Evolutionary conservation across 2,329 filamentous ascomycete genomes (phyloP), one percentile per base, ranked within the genome.

Genomic region (Ascochyta koolunga): DNA sequence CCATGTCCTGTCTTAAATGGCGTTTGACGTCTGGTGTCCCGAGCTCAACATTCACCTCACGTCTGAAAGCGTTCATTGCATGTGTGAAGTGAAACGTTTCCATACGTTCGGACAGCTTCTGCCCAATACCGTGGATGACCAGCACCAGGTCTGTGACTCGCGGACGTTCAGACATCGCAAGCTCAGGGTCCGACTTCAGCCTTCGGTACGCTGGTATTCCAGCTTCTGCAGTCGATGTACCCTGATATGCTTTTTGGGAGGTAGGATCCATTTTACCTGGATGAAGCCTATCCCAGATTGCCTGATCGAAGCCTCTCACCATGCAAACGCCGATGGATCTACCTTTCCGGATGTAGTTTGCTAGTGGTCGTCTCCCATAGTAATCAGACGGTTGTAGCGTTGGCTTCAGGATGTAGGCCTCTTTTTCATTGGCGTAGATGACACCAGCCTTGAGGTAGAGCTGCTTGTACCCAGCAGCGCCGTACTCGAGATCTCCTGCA

Each of bases 51-150:
- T 96, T 96, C 51, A 98, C 84, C 18, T 91, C 87, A 54, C 93
- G 84, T 11, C 95, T 86, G 64, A 99, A 95, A 0, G 88, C 85
- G 68, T 96, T 98, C 71, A 98, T 93, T 5, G 92, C 90, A 72
- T 98, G 93, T 0, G 95, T 99, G 67, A 99, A 99, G 73, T 98
- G 91, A 66, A 93, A 99, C 65, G 91, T 96, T 74, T 98, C 93
- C 56, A 98, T 91, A 11, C 93, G 83, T 71, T 99, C 92, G 0
- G 93, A 96, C 43, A 98, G 83, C 72, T 99, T 98, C 73, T 99
- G 95, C 0, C 95, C 95, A 60, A 99, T 98, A 2, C 95, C 95
- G 68, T 99, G 95, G 37, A 95, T 90, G 9, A 98, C 91, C 4
- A 99, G 81, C 1, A 98, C 85, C 7, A 99, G 80, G 68, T 99